A percentile compares a stretch with the other conserved stretches of the same genome.
These are phyloP conservation scores for Haplosporangium sp. DNA, from an alignment of 371 early-diverging fungal genomes.

Conservation along the genomic window DNA sequence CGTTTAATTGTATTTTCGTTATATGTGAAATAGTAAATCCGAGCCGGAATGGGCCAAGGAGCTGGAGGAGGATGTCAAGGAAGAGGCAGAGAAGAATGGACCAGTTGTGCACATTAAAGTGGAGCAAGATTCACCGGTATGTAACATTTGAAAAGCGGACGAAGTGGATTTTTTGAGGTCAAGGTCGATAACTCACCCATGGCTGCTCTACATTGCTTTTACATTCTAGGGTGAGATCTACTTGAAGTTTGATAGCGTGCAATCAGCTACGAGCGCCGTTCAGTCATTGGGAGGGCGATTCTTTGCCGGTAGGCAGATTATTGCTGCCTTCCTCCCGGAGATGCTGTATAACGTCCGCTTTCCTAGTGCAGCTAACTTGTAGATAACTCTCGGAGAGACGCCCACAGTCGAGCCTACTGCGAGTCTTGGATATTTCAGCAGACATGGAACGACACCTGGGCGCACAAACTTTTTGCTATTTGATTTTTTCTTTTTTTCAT, in stretches of 20 bases:
- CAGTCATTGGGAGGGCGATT: constrained; percentile 77
- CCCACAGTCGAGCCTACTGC: neutral
- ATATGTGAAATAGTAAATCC: constrained; percentile 71
- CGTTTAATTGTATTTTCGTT: constrained; percentile 1
- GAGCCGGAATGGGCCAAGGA: constrained; percentile 91
- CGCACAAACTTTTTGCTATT: neutral
- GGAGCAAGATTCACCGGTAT: constrained; percentile 72
- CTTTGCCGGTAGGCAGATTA: constrained; percentile 85
- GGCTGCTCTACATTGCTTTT: constrained; percentile 3
- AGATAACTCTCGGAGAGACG: constrained; percentile 20
- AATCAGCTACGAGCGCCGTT: constrained; percentile 76
- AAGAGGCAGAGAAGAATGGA: constrained; percentile 88
- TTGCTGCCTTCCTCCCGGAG: constrained; percentile 79
- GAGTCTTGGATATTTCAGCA: neutral
- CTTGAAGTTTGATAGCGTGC: constrained; percentile 79
- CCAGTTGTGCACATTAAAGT: constrained; percentile 80
- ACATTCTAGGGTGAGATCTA: constrained; percentile 79
- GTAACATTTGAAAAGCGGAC: constrained; percentile 18
- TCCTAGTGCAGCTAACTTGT: constrained; percentile 61
- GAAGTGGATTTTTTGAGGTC: neutral
- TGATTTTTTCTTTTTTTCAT: constrained; percentile 3
- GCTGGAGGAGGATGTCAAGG: constrained; percentile 86
- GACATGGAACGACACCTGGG: neutral
- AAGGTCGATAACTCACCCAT: neutral
- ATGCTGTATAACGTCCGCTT: constrained; percentile 76